These are phyloP conservation scores for Aspergillus japonicus DNA, from an alignment of 2,329 filamentous ascomycete species.

Conservation along the genomic window DNA sequence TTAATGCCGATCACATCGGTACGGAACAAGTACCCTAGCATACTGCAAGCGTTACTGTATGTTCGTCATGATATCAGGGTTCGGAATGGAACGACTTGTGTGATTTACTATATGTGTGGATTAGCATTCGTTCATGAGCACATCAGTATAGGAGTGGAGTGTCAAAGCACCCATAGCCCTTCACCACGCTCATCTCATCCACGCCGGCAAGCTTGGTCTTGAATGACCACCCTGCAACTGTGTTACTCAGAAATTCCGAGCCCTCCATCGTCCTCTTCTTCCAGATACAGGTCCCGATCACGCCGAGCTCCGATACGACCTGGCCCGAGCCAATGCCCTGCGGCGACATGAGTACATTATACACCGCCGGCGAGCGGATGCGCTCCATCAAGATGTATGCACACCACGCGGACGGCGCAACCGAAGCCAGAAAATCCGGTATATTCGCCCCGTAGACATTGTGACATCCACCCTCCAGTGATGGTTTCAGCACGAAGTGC, in stretches of 20 bases:
- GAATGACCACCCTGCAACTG: slow-evolving; percentile 42
- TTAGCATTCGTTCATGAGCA: not conserved
- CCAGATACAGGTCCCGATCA: slow-evolving; percentile 23
- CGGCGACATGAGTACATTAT: slow-evolving; percentile 36
- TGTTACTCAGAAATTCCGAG: slow-evolving; percentile 36
- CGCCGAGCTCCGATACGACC: slow-evolving; percentile 46
- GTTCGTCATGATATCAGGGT: too few relatives aligned
- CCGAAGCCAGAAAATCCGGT: slow-evolving; percentile 30
- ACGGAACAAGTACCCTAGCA: too few relatives aligned
- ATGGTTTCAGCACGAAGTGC: too few relatives aligned
- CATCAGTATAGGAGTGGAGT: slow-evolving; percentile 36
- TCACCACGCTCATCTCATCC: slow-evolving; percentile 50
- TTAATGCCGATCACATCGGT: too few relatives aligned
- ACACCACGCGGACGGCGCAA: slow-evolving; percentile 29
- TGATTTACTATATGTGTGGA: not conserved
- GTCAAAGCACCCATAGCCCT: slow-evolving; percentile 50
- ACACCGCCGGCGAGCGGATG: slow-evolving; percentile 34
- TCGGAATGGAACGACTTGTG: too few relatives aligned
- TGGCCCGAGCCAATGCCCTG: slow-evolving; percentile 33
- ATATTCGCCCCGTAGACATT: slow-evolving; percentile 37
- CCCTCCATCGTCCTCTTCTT: slow-evolving; percentile 22
- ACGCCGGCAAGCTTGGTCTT: slow-evolving; percentile 44
- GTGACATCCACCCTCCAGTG: too few relatives aligned
- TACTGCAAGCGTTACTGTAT: too few relatives aligned
- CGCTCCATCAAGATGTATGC: slow-evolving; percentile 44